Conservation (phyloP, 2,329 filamentous ascomycete genomes). For the Alternaria sp. region DNA sequence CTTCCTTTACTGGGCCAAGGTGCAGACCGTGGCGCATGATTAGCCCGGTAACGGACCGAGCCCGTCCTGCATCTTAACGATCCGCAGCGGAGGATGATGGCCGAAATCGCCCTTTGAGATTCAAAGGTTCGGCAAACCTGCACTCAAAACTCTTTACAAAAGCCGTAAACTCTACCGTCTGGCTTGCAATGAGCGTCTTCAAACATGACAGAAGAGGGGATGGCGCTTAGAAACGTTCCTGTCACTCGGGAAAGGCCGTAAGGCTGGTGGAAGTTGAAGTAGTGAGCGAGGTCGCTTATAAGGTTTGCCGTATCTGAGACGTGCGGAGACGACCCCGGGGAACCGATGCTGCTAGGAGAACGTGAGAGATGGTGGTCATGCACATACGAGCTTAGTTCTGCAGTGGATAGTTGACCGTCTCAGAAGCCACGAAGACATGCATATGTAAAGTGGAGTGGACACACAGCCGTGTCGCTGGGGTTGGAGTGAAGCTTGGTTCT, state of each 20-base stretch:
- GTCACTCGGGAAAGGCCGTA: neutral
- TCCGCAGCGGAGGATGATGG: neutral
- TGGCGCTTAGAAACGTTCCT: neutral
- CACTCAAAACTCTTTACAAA: neutral
- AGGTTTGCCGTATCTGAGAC: neutral
- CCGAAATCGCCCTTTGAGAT: neutral
- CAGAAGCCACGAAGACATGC: conserved; percentile 7
- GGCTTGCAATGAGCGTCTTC: neutral
- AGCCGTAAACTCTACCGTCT: neutral
- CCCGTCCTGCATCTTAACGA: conserved; percentile 1
- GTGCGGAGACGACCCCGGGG: neutral
- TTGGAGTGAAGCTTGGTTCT: neutral
- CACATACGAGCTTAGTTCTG: neutral
- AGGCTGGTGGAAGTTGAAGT: neutral
- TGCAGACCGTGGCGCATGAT: neutral
- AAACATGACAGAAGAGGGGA: neutral
- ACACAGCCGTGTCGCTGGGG: neutral
- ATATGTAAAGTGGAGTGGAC: conserved; percentile 2
- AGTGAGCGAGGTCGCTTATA: neutral
- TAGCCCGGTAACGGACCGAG: conserved; percentile 18
- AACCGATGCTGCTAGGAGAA: neutral
- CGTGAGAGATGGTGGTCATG: neutral
- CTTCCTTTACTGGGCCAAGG: neutral
- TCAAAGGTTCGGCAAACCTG: neutral
- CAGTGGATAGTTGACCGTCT: neutral